These are phyloP conservation scores for Erysimum cheiri DNA, from an alignment of 441 rosid genomes.

Conservation along the genomic window DNA sequence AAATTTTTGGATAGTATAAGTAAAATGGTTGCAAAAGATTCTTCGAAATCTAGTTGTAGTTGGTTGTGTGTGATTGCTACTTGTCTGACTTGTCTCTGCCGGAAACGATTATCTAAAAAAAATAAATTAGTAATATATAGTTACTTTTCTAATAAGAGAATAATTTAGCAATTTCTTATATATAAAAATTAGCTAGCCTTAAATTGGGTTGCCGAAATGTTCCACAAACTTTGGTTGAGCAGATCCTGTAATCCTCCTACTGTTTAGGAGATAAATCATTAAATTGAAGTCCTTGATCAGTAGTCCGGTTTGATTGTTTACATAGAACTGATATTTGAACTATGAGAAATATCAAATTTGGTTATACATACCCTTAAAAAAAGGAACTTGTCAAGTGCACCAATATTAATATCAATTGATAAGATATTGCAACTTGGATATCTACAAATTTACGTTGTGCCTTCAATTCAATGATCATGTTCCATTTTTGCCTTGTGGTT, in stretches of 20 bases:
- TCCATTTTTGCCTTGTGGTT: neutral
- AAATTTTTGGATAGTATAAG: slow-evolving; percentile 11
- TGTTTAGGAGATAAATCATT: neutral
- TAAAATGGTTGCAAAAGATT: neutral
- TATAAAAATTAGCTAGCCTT: neutral
- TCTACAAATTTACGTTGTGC: neutral
- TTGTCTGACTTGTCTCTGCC: neutral
- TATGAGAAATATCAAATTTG: neutral
- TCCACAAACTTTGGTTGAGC: neutral
- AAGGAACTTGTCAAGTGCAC: neutral
- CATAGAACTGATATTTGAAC: neutral
- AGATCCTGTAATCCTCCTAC: neutral
- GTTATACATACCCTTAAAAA: neutral
- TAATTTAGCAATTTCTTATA: neutral
- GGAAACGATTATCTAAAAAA: no score
- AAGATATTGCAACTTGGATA: slow-evolving; percentile 3
- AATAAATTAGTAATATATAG: neutral
- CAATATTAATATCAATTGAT: neutral
- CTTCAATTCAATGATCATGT: slow-evolving; percentile 10
- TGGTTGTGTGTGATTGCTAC: slow-evolving; percentile 1
- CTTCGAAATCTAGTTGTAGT: slow-evolving; percentile 8
- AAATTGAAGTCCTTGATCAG: neutral
- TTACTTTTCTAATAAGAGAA: neutral
- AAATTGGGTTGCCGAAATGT: neutral
- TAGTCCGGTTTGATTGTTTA: neutral